phyloP scores from a whole-genome alignment of 345 rosid genomes.

The Eucalyptus rudis region DNA sequence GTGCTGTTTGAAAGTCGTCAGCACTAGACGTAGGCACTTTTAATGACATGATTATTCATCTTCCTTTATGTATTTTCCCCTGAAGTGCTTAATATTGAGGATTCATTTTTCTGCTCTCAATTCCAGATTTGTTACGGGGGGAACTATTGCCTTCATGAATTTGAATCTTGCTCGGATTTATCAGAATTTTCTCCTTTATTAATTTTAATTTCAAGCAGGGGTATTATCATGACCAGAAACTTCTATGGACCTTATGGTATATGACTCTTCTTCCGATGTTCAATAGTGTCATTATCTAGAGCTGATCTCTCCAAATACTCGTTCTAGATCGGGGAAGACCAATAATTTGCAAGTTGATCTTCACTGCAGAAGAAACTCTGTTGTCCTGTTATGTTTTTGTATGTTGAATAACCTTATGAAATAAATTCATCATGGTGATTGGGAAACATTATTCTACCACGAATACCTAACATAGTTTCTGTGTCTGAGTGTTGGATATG shows the following conservation, averaged over 20 bases:
- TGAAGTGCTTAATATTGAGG: background rate
- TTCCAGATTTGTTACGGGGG: background rate
- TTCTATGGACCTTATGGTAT: background rate
- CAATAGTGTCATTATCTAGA: background rate
- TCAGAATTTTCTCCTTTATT: background rate
- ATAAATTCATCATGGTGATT: background rate
- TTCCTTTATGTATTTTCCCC: background rate
- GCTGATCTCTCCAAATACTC: background rate
- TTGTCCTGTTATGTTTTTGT: background rate
- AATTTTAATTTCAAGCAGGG: background rate
- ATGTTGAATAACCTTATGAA: background rate
- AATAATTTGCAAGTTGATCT: background rate
- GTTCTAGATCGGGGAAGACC: background rate
- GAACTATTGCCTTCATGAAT: background rate
- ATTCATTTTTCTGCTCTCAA: background rate
- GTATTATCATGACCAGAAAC: background rate
- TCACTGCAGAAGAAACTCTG: background rate
- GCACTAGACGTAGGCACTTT: background rate
- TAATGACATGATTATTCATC: background rate
- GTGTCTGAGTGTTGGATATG: background rate
- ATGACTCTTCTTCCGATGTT: background rate
- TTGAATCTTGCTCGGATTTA: background rate
- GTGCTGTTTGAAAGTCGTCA: background rate
- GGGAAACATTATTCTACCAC: background rate
- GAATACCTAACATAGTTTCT: background rate